Evolutionary conservation across 169 alveolate genomes (phyloP), one percentile per base, ranked within the genome.

Genomic region (Babesia caballi): DNA sequence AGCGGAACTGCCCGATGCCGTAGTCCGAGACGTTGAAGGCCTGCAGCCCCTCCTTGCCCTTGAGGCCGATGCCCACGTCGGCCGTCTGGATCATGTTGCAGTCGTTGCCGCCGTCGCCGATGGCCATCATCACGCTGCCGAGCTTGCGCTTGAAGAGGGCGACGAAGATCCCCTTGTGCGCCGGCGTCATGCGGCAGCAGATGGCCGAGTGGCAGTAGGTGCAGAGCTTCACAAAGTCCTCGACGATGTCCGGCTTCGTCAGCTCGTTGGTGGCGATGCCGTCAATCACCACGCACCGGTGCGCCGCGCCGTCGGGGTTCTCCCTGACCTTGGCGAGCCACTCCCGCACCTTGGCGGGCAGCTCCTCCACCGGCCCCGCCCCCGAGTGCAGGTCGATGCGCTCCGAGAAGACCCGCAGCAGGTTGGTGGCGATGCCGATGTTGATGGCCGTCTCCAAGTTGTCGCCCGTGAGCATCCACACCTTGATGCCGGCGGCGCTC

Each of bases 81-180:
- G 99, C 99, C 66, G 94, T 97, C 82, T 94, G 92, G 38, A 98
- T 95, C 99, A 98, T 98, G 25, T 97, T 96, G 30, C 97, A 98
- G 85, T 98, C 99, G 92, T 98, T 97, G 11, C 98, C 99, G n/a
- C 99, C 99, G 83, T 98, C 99, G 17, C 99, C 99, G 32, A 95
- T 85, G 25, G 98, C 97, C 56, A 78, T 54, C 33, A 67, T 67
- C 21, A 78, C 69, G 15, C 41, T 69, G 23, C 59, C 59, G 12
- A 67, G 46, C 23, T 38, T 68, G 5, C 33, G 11, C 65, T 68
- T 68, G 32, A 78, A 65, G 12, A 78, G 42, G 0, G 46, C 41
- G 5, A 78, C 86, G 38, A 78, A 57, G 28, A 66, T 32, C 0
- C 86, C 86, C 54, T 78, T 78, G 44, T 66, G 72, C 47, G 74